Percentiles rank a stretch among this genome's conserved stretches.
Conservation (phyloP, 1,284 basidiomycete species). For the Veloporphyrellus conicus region DNA sequence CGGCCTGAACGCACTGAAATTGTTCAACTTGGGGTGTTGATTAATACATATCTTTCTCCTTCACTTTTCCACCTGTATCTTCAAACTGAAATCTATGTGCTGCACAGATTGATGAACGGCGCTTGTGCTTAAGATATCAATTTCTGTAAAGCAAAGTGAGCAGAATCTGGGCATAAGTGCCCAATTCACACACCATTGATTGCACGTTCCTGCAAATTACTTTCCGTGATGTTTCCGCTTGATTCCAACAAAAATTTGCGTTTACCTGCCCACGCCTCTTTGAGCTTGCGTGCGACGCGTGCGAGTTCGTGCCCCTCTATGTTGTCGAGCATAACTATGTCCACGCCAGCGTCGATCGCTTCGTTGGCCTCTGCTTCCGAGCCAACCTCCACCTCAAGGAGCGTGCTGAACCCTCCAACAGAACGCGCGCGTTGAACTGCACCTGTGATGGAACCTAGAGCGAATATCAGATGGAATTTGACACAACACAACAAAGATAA, state of each 20-base stretch:
- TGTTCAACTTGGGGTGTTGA: conserved; percentile 50
- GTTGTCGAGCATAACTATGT: conserved; percentile 98
- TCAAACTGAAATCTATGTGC: conserved; percentile 91
- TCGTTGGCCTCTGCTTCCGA: conserved; percentile 89
- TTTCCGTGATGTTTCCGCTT: conserved; percentile 88
- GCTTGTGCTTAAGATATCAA: conserved; percentile 92
- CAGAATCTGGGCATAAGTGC: neutral
- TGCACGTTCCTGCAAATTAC: conserved; percentile 70
- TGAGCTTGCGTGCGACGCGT: conserved; percentile 64
- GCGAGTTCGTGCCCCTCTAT: conserved; percentile 76
- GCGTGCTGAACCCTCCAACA: conserved; percentile 89
- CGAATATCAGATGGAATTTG: conserved; percentile 1
- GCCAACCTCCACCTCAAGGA: conserved; percentile 93
- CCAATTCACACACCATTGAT: conserved; percentile 57
- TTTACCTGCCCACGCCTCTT: conserved; percentile 72
- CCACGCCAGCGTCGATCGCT: conserved; percentile 93
- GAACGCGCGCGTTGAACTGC: conserved; percentile 82
- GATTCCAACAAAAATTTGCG: conserved; percentile 86
- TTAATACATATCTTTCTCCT: conserved; percentile 9
- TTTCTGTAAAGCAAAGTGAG: conserved; percentile 52
- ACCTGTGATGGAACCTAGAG: conserved; percentile 79
- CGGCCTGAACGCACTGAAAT: conserved; percentile 64
- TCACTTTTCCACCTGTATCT: conserved; percentile 70
- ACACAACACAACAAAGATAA: conserved; percentile 3
- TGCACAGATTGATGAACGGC: conserved; percentile 88